Evolutionary conservation across 129 eudicot genomes (phyloP).

Genomic region (Oenanthe sinensis): DNA sequence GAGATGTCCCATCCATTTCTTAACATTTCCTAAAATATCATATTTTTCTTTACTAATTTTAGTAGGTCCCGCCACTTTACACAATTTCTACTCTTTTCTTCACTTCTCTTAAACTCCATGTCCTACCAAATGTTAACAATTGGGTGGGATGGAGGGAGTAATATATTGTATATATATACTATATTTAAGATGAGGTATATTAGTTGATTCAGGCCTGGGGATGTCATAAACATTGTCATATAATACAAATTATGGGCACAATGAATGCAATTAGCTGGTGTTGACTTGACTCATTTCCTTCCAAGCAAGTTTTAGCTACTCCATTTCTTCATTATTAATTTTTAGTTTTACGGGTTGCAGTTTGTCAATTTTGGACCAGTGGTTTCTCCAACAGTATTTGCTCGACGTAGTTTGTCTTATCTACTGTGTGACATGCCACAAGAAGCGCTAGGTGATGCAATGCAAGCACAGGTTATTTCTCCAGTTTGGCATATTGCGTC

Average conservation of each 20-base stretch:
- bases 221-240: neutral
- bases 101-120: too few relatives aligned
- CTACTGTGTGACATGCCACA: conserved; percentile 64
- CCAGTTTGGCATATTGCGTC: conserved; percentile 72
- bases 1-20: too few relatives aligned
- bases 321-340: neutral
- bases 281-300: neutral
- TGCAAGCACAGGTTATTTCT: conserved; percentile 69
- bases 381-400: conserved; percentile 67
- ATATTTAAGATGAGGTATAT: neutral
- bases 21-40: too few relatives aligned
- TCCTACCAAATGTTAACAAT: too few relatives aligned
- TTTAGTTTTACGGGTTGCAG: conserved; percentile 25
- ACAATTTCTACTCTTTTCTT: too few relatives aligned
- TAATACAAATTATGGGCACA: neutral
- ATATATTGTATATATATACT: neutral
- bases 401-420: conserved; percentile 62
- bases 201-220: neutral
- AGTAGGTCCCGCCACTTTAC: too few relatives aligned
- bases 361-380: conserved; percentile 59
- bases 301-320: neutral
- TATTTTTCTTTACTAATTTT: too few relatives aligned
- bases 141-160: too few relatives aligned
- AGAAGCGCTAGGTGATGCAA: conserved; percentile 66
- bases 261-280: neutral